These are phyloP conservation scores for Fulvia fulva DNA, from an alignment of 2,329 filamentous ascomycete species.

Conservation along the genomic window DNA sequence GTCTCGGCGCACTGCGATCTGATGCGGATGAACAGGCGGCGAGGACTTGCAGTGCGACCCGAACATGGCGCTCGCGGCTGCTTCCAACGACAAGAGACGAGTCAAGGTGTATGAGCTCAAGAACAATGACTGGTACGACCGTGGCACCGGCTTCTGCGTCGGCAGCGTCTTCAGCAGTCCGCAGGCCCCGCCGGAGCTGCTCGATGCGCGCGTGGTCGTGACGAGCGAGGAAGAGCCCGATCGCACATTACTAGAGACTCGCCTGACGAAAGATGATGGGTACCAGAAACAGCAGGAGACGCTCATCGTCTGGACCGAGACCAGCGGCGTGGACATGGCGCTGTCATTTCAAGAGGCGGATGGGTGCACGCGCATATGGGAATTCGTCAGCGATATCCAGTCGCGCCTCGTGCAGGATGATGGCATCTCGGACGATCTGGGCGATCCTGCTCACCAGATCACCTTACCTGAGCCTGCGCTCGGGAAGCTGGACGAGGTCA, in stretches of 20 bases:
- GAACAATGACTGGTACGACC: constrained; percentile 98
- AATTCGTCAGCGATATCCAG: constrained; percentile 85
- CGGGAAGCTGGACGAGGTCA: constrained; percentile 78
- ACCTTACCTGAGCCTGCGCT: constrained; percentile 75
- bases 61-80: constrained; percentile 34
- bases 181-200: constrained; percentile 50
- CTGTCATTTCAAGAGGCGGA: constrained; percentile 97
- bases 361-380: constrained; percentile 90
- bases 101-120: constrained; percentile 99
- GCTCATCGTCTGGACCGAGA: constrained; percentile 95
- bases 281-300: constrained; percentile 99
- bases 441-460: constrained; percentile 68
- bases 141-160: constrained; percentile 92
- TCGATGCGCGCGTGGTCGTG: constrained; percentile 80
- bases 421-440: constrained; percentile 79
- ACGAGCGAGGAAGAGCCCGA: constrained; percentile 89
- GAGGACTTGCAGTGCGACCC: constrained; percentile 20
- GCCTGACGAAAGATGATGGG: constrained; percentile 86
- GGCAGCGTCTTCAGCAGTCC: constrained; percentile 61
- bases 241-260: constrained; percentile 79
- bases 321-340: constrained; percentile 90
- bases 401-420: constrained; percentile 72
- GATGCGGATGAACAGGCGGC: constrained; percentile 21
- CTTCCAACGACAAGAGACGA: constrained; percentile 54
- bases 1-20: constrained; percentile 16